These are phyloP conservation scores for Talaromyces sp. DNA, from an alignment of 2,329 filamentous ascomycete genomes.

Conservation along the genomic window DNA sequence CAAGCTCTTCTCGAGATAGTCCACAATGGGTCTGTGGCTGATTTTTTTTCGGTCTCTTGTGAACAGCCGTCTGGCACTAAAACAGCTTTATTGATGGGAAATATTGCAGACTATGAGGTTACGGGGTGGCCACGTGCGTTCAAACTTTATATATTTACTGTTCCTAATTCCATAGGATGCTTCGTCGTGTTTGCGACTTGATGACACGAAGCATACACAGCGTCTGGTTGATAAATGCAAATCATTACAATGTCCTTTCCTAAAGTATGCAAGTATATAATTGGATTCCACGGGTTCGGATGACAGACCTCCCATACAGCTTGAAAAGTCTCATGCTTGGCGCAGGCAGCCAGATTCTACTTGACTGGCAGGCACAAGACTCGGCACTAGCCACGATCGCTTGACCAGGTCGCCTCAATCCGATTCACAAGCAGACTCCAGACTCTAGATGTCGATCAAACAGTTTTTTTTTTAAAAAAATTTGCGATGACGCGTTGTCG, in stretches of 20 bases:
- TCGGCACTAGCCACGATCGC: not conserved
- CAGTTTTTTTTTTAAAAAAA: too few species aligned
- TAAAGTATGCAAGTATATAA: too few species aligned
- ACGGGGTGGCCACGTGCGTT: not conserved
- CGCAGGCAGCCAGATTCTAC: not conserved
- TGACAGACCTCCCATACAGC: not conserved
- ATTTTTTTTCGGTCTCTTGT: not conserved
- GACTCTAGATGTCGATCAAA: not conserved
- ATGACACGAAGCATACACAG: too few species aligned
- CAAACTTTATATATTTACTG: not conserved
- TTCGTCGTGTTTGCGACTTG: too few species aligned
- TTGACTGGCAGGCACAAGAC: not conserved
- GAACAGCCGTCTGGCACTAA: not conserved
- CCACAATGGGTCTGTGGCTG: conserved; percentile 24
- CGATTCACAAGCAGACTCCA: not conserved
- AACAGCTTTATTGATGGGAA: too few species aligned
- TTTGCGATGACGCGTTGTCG: not conserved
- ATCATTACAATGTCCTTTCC: too few species aligned
- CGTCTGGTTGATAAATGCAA: too few species aligned
- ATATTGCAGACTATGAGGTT: too few species aligned
- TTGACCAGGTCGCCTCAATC: not conserved
- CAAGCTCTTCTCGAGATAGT: conserved; percentile 17
- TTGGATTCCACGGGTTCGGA: too few species aligned
- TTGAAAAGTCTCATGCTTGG: not conserved
- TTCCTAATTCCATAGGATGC: not conserved